Evolutionary conservation across 1,284 basidiomycete genomes (phyloP).

Genomic region (Sporisorium exsertum): DNA sequence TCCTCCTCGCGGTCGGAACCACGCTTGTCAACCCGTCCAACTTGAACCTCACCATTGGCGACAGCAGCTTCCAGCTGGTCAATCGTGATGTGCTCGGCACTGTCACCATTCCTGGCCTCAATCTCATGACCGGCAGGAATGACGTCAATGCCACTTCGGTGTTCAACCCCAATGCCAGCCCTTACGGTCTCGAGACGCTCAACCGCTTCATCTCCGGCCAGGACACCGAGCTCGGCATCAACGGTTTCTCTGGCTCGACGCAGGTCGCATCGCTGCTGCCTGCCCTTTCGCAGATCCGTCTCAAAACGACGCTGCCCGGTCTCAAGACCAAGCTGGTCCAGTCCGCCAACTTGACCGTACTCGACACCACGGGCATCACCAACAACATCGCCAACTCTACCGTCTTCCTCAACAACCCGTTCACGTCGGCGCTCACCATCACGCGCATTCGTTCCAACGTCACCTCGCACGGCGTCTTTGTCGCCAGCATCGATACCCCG

Average conservation of each 20-base stretch:
- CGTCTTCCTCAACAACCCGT: conserved; percentile 79
- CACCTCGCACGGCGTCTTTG: conserved; percentile 75
- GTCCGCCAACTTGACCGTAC: conserved; percentile 74
- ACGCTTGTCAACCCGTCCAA: conserved; percentile 80
- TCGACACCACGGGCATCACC: conserved; percentile 76
- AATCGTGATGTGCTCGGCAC: conserved; percentile 70
- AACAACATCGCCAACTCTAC: conserved; percentile 79
- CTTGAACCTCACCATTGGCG: conserved; percentile 73
- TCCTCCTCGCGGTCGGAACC: conserved; percentile 75
- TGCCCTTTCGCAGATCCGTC: conserved; percentile 76
- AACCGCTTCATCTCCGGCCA: conserved; percentile 77
- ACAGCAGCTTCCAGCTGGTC: conserved; percentile 73
- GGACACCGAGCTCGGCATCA: conserved; percentile 65
- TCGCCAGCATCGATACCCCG: conserved; percentile 76
- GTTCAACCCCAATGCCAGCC: conserved; percentile 75
- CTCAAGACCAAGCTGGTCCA: conserved; percentile 75
- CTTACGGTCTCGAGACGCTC: conserved; percentile 77
- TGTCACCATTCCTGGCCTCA: conserved; percentile 55
- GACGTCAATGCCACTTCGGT: conserved; percentile 62
- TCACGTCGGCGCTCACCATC: conserved; percentile 76
- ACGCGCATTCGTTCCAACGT: conserved; percentile 77
- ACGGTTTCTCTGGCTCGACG: conserved; percentile 77
- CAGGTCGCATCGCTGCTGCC: conserved; percentile 75
- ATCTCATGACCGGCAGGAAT: conserved; percentile 61
- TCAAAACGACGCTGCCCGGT: conserved; percentile 77